Evolutionary conservation across 108 stramenopile species (phyloP).

Genomic region (Halocafeteria seosinensis): DNA sequence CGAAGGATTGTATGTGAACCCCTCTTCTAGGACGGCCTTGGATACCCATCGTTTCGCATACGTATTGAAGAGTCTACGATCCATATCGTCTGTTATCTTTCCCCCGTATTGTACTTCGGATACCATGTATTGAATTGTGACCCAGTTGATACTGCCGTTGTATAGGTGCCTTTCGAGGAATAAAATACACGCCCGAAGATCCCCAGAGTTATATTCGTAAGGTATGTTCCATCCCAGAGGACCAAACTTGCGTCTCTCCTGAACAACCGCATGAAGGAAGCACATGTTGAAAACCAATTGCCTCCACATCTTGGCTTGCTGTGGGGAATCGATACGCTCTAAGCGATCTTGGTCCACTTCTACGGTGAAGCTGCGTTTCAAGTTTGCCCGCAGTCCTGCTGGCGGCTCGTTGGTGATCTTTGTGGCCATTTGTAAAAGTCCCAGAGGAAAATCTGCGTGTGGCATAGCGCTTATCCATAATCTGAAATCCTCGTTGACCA

Average conservation of each 20-base stretch:
- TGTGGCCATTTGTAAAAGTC: slow-evolving; percentile 19
- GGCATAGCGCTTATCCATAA: slow-evolving; percentile 24
- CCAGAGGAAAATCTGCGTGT: slow-evolving; percentile 21
- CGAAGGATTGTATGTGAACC: slow-evolving; percentile 20
- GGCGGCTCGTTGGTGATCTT: slow-evolving; percentile 40
- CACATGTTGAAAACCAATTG: slow-evolving; percentile 21
- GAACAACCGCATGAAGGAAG: slow-evolving; percentile 29
- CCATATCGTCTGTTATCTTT: slow-evolving; percentile 30
- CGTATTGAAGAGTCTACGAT: slow-evolving; percentile 22
- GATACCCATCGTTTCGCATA: slow-evolving; percentile 22
- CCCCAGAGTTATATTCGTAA: slow-evolving; percentile 35
- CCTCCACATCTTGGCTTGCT: slow-evolving; percentile 16
- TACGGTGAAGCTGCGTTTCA: slow-evolving; percentile 22
- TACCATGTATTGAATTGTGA: slow-evolving; percentile 34
- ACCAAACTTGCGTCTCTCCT: slow-evolving; percentile 35
- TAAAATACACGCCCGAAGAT: slow-evolving; percentile 24
- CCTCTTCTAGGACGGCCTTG: not conserved
- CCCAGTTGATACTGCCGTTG: slow-evolving; percentile 8
- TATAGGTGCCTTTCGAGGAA: slow-evolving; percentile 34
- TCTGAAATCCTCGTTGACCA: slow-evolving; percentile 12
- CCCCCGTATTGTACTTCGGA: slow-evolving; percentile 33
- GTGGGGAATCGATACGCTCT: slow-evolving; percentile 25
- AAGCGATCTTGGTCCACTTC: slow-evolving; percentile 32
- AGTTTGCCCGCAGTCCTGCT: slow-evolving; percentile 21
- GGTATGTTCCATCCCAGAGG: slow-evolving; percentile 36